Conservation (phyloP, 345 rosid species). For the Syzygium grande region DNA sequence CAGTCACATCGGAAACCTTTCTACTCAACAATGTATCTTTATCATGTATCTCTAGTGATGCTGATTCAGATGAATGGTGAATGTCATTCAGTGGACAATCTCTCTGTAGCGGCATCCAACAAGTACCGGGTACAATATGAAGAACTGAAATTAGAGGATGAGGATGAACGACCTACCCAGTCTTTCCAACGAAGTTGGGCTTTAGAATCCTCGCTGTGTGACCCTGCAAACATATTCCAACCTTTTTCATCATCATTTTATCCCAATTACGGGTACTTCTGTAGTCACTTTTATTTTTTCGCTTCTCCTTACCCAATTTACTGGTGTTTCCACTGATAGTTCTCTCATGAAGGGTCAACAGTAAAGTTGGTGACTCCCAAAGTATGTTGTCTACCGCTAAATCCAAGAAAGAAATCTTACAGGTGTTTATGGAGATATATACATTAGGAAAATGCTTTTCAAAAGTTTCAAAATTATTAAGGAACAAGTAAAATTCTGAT, state of each 20-base stretch:
- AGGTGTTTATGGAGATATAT: background rate
- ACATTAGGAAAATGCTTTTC: background rate
- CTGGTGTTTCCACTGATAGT: background rate
- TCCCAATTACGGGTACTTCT: background rate
- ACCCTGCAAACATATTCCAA: background rate
- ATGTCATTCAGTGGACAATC: background rate
- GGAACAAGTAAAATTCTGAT: background rate
- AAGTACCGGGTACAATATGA: background rate
- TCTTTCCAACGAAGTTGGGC: background rate
- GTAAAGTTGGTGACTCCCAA: background rate
- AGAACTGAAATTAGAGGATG: too few species aligned
- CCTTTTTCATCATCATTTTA: background rate
- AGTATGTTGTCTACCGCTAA: background rate
- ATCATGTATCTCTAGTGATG: background rate
- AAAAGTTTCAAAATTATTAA: background rate
- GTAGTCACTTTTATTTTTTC: background rate
- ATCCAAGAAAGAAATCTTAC: background rate
- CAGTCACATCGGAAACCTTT: background rate
- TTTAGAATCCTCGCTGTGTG: background rate
- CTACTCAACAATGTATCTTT: background rate
- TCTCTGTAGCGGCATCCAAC: background rate
- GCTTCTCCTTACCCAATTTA: background rate
- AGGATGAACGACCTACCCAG: background rate
- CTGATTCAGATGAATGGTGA: background rate
- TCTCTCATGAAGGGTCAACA: background rate